phyloP scores from a whole-genome alignment of 176 grass and related monocot species.

The Musa schizocarpa region DNA sequence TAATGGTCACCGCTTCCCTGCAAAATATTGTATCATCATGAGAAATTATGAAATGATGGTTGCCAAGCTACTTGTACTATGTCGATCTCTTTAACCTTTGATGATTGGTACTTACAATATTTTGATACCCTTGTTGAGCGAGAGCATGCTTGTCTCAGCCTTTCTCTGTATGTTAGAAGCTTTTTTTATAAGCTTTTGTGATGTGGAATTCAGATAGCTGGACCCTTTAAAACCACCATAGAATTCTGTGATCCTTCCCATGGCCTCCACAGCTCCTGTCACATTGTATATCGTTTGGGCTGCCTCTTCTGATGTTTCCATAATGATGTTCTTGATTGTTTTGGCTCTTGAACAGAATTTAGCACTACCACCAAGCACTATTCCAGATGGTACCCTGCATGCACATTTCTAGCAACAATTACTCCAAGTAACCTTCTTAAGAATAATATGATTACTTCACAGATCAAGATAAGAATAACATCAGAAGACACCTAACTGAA shows the following conservation, averaged over 20 bases:
- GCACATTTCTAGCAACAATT: background rate
- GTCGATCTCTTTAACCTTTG: background rate
- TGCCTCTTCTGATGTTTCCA: conserved; percentile 43
- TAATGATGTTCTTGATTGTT: conserved; percentile 48
- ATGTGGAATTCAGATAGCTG: conserved; percentile 55
- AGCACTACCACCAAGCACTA: conserved; percentile 25
- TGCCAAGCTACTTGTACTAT: background rate
- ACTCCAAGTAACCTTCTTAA: background rate
- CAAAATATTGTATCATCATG: background rate
- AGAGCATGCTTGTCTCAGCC: conserved; percentile 50
- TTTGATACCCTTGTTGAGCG: conserved; percentile 58
- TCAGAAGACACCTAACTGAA: background rate
- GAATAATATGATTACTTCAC: too few species aligned
- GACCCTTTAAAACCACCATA: conserved; percentile 42
- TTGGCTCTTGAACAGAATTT: conserved; percentile 61
- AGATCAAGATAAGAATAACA: too few species aligned
- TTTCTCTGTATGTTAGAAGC: conserved; percentile 54
- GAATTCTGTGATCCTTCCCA: conserved; percentile 43
- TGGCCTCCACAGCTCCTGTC: conserved; percentile 41
- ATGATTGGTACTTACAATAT: conserved; percentile 44
- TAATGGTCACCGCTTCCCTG: conserved; percentile 61
- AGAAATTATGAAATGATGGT: background rate
- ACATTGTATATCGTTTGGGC: conserved; percentile 57
- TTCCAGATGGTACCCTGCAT: conserved; percentile 55
- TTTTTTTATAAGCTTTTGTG: conserved; percentile 41